Base-by-base conservation (phyloP, 169 alveolate species). In the Babesia gibsoni region DNA sequence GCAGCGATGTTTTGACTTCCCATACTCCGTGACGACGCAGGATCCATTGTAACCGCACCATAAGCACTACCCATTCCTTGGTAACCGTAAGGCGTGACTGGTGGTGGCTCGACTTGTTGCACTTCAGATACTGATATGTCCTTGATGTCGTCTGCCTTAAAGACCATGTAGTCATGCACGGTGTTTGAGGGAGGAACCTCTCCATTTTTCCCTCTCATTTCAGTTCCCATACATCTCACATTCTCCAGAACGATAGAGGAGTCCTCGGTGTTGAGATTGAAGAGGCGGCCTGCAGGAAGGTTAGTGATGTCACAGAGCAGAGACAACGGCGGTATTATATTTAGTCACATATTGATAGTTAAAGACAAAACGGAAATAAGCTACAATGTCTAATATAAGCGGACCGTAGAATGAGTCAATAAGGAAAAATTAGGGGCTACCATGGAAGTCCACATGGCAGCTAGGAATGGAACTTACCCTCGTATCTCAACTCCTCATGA, bases 141-240 rank as follows among this genome's bases (percentile, higher is more conserved):
- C 80, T 86, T 91, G 49, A 91, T 89, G 64, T 91, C 93, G 52
- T 85, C 84, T 7, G 89, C 91, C 67, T 52, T 69, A 73, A 92
- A 92, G 20, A 91, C 91, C 36, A 92, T 88, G 67, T 61, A 90
- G 61, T 90, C 93, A 69, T 84, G 91, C 25, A 92, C 56, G 56
- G 84, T 89, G 52, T 82, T 57, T 1, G 95, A 85, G 6, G 96
- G 92, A 16, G 94, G 96, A 10, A 93, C 80, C 42, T 85, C 94
- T 12, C 84, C 88, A 45, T 73, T 67, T 9, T 88, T 83, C 46
- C 89, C 79, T 46, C 97, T 58, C 16, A 94, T 95, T 52, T 94
- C 97, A 9, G 96, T 89, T 14, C 97, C 97, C 73, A 84, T 86
- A 36, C 93, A 89, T 52, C 89, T 73, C 54, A 94, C 97, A 61